These are phyloP conservation scores for Jamesozyma piceae DNA, from an alignment of 805 yeast species.

Conservation along the genomic window DNA sequence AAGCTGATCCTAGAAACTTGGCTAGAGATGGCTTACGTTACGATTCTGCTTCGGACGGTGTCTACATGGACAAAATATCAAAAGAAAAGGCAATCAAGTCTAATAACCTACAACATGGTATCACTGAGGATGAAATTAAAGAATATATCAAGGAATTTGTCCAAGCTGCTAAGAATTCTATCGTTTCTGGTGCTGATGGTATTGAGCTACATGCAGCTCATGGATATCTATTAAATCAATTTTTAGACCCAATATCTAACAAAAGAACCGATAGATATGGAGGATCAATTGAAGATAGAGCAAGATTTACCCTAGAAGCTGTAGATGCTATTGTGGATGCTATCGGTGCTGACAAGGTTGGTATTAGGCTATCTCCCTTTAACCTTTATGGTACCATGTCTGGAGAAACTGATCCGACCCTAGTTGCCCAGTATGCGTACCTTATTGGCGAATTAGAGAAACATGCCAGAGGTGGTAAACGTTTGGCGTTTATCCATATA, in stretches of 20 bases:
- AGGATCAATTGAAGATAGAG: conserved; percentile 42
- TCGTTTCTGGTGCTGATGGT: conserved; percentile 40
- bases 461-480: conserved; percentile 28
- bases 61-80: conserved; percentile 29
- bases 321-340: conserved; percentile 42
- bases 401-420: conserved; percentile 28
- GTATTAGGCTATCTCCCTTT: conserved; percentile 41
- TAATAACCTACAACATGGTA: conserved; percentile 25
- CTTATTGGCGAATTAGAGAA: conserved; percentile 33
- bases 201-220: conserved; percentile 61
- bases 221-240: conserved; percentile 51
- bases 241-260: conserved; percentile 40
- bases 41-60: conserved; percentile 33
- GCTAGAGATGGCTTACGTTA: conserved; percentile 32
- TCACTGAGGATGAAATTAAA: conserved; percentile 30
- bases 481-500: conserved; percentile 36
- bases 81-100: conserved; percentile 28
- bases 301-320: conserved; percentile 38
- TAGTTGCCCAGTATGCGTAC: conserved; percentile 33
- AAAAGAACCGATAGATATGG: conserved; percentile 46
- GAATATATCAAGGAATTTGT: conserved; percentile 35
- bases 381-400: conserved; percentile 33
- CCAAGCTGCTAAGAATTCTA: conserved; percentile 34
- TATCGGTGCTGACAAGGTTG: conserved; percentile 42
- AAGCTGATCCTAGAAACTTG: conserved; percentile 31